These are phyloP conservation scores for Agaricales sp. DNA, from an alignment of 1,284 basidiomycete genomes.

Conservation along the genomic window DNA sequence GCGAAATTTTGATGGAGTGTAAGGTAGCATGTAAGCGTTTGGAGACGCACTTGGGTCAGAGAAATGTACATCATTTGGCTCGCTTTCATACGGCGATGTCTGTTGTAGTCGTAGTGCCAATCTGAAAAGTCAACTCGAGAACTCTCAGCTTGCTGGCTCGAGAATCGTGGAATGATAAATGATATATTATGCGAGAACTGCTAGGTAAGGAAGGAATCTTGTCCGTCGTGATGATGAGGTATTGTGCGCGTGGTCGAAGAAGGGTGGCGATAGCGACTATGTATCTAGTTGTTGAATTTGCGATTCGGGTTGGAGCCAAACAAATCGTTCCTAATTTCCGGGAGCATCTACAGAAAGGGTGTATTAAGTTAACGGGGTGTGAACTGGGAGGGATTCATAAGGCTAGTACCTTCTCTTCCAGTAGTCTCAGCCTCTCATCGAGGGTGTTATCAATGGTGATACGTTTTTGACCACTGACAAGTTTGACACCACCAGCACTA, in stretches of 20 bases:
- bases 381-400: slow-evolving; percentile 4
- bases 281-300: slow-evolving; percentile 65
- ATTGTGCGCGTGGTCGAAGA: no score
- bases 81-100: not conserved
- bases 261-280: no score
- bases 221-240: not conserved
- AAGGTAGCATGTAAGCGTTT: no score
- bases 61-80: not conserved
- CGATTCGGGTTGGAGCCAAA: slow-evolving; percentile 83
- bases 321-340: slow-evolving; percentile 78
- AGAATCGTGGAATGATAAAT: no score
- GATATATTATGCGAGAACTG: no score
- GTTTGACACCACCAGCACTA: slow-evolving; percentile 79
- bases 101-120: no score
- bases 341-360: slow-evolving; percentile 86
- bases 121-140: no score
- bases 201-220: not conserved
- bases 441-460: slow-evolving; percentile 91
- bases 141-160: no score
- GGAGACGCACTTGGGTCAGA: no score
- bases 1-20: not conserved
- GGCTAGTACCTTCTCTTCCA: slow-evolving; percentile 77
- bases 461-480: slow-evolving; percentile 60
- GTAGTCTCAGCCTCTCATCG: slow-evolving; percentile 75
- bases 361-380: slow-evolving; percentile 2